Evolutionary conservation across 306 rosid genomes (phyloP).

Genomic region (Lotus japonicus): DNA sequence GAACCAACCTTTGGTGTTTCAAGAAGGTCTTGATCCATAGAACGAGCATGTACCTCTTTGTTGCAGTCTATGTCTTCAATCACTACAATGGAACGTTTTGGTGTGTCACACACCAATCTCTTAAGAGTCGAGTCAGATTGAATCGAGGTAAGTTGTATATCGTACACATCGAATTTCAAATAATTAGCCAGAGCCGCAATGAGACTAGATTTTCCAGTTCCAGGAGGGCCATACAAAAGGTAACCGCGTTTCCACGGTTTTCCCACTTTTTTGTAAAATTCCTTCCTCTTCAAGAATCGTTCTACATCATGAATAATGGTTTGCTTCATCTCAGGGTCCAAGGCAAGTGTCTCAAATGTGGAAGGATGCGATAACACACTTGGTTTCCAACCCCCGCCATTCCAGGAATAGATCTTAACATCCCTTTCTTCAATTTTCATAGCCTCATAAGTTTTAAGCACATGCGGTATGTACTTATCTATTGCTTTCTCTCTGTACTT

Average conservation of each 20-base stretch:
- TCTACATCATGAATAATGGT: conserved; percentile 23
- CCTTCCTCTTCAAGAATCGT: conserved; percentile 34
- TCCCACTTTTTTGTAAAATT: conserved; percentile 32
- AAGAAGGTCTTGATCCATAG: too few species aligned
- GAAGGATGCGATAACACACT: conserved; percentile 28
- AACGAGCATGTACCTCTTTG: conserved; percentile 11
- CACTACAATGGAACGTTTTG: conserved; percentile 34
- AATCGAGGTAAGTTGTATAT: conserved; percentile 28
- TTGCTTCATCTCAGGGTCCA: conserved; percentile 27
- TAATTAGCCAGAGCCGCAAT: conserved; percentile 33
- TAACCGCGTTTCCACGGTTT: conserved; percentile 46
- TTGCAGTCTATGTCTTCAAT: conserved; percentile 44
- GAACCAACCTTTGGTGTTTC: neutral
- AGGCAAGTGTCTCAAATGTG: conserved; percentile 26
- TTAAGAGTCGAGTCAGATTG: neutral
- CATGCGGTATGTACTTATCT: conserved; percentile 9
- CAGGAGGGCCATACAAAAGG: conserved; percentile 36
- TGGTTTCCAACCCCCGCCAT: conserved; percentile 9
- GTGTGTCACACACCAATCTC: neutral
- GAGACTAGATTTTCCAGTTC: conserved; percentile 41
- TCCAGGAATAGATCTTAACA: conserved; percentile 1
- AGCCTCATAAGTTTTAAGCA: neutral
- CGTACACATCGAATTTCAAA: conserved; percentile 34
- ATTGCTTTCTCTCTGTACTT: conserved; percentile 7
- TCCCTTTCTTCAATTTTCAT: conserved; percentile 10